Conservation (phyloP, 345 rosid species). For the Murraya koenigii region DNA sequence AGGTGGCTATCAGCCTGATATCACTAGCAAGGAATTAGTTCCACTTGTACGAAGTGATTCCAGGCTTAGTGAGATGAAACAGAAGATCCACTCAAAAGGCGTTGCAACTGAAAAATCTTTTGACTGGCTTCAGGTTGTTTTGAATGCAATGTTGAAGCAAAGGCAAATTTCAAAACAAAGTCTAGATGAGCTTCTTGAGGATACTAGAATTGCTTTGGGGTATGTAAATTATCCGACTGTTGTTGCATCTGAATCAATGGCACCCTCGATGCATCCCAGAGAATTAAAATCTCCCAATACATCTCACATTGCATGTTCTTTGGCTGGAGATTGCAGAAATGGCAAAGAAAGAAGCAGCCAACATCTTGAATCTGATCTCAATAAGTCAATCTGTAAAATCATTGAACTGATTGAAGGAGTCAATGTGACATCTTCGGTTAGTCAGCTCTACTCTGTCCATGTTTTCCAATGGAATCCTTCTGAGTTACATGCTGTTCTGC, state of each 20-base stretch:
- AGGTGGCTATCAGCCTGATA: not conserved
- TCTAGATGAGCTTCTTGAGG: constrained; percentile 59
- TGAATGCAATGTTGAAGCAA: constrained; percentile 70
- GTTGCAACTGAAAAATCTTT: constrained; percentile 39
- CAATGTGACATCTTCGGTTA: constrained; percentile 15
- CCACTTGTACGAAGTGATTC: constrained; percentile 20
- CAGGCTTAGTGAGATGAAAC: constrained; percentile 11
- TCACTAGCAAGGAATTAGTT: constrained; percentile 30
- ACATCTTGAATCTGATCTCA: constrained; percentile 22
- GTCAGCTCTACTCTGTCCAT: constrained; percentile 30
- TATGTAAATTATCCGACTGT: constrained; percentile 31
- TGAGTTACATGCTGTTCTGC: constrained; percentile 35
- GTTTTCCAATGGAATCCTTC: constrained; percentile 46
- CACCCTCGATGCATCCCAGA: constrained; percentile 12
- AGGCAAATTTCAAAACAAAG: constrained; percentile 56
- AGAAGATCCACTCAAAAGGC: constrained; percentile 21
- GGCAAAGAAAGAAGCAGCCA: constrained; percentile 21
- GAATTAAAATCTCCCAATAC: constrained; percentile 39
- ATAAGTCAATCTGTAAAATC: constrained; percentile 42
- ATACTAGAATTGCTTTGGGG: constrained; percentile 78
- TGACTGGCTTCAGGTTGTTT: constrained; percentile 92
- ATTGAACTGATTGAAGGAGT: constrained; percentile 40
- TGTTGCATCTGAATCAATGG: constrained; percentile 9
- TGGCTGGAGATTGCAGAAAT: constrained; percentile 19
- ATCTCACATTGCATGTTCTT: constrained; percentile 13